Evolutionary conservation across 371 early-diverging fungal species (phyloP).

Genomic region (Mortierella sp.): DNA sequence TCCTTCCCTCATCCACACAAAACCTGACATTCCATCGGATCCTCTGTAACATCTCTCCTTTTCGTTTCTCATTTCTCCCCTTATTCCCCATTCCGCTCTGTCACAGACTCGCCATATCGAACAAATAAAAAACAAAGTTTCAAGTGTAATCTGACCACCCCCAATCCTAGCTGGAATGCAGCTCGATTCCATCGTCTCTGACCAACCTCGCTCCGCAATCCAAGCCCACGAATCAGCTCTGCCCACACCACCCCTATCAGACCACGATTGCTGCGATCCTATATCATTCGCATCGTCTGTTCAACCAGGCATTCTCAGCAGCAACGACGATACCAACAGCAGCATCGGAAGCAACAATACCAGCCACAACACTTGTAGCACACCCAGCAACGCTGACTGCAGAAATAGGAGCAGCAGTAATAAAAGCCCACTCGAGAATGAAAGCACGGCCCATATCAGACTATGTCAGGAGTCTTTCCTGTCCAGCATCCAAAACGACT

Average conservation of each 20-base stretch:
- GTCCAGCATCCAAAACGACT: conserved; percentile 10
- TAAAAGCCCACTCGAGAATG: background rate
- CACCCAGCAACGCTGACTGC: no score
- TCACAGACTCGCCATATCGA: background rate
- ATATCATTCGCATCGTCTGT: background rate
- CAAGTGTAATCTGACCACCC: background rate
- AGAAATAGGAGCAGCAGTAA: conserved; percentile 4
- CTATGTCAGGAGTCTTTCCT: conserved; percentile 1
- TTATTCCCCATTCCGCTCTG: background rate
- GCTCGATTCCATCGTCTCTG: conserved; percentile 34
- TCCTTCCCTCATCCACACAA: background rate
- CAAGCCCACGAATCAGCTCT: conserved; percentile 1
- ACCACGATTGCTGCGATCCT: background rate
- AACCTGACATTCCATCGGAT: no score
- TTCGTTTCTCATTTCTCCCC: conserved; percentile 3
- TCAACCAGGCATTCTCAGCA: background rate
- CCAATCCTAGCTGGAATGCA: conserved; percentile 31
- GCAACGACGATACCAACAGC: background rate
- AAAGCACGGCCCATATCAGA: no score
- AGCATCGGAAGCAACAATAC: background rate
- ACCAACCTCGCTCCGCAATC: conserved; percentile 11
- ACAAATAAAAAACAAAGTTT: background rate
- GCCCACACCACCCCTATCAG: conserved; percentile 3
- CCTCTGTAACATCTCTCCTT: background rate
- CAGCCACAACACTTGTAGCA: background rate